Conservation (phyloP, 2,329 filamentous ascomycete genomes). For the Ceratocystis ficicola region DNA sequence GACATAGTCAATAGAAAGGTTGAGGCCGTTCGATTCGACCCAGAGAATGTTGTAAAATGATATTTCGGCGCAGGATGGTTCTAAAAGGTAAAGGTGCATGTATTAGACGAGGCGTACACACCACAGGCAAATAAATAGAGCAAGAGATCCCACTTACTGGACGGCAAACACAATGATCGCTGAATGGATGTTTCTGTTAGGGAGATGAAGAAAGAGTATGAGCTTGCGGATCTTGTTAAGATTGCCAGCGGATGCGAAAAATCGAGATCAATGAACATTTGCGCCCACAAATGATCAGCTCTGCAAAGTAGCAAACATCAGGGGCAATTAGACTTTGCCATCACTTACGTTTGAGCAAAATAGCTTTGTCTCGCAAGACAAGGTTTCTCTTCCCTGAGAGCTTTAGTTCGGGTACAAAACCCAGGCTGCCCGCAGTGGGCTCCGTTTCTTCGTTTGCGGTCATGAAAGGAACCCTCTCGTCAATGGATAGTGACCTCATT, state of each 20-base stretch:
- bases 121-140: not conserved
- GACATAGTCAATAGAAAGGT: slow-evolving; percentile 63
- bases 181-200: slow-evolving; percentile 10
- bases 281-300: not conserved
- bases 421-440: slow-evolving; percentile 4
- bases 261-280: not conserved
- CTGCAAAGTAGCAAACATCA: not conserved
- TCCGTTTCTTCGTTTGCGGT: slow-evolving; percentile 14
- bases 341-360: slow-evolving; percentile 25
- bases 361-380: slow-evolving; percentile 22
- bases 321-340: not conserved
- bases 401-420: slow-evolving; percentile 18
- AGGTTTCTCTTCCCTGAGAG: slow-evolving; percentile 24
- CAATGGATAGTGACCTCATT: slow-evolving; percentile 15
- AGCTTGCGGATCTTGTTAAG: not conserved
- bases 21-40: slow-evolving; percentile 50
- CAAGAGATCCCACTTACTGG: slow-evolving; percentile 14
- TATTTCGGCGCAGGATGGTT: slow-evolving; percentile 10
- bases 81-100: not conserved
- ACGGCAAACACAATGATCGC: slow-evolving; percentile 19
- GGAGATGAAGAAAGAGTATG: slow-evolving; percentile 9
- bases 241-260: not conserved
- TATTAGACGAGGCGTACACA: not conserved
- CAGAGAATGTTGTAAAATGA: slow-evolving; percentile 63
- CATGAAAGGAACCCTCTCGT: slow-evolving; percentile 21